Evolutionary conservation across 805 yeast species (phyloP), one percentile per base, ranked within the genome.

Genomic region (Kregervanrija delftensis): DNA sequence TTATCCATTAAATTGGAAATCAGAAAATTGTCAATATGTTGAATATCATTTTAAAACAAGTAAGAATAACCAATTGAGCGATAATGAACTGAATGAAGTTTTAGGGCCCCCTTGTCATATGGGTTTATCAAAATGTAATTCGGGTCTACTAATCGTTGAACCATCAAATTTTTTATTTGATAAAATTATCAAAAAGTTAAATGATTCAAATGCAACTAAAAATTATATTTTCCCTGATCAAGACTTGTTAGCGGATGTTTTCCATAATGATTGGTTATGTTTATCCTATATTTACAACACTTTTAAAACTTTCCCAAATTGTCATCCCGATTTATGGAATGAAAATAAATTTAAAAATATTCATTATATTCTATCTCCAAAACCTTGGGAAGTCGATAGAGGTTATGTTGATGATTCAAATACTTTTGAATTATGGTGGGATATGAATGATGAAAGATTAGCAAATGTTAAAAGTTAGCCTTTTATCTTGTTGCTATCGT

Each of bases 171-270:
- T 53, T 11, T 47, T 56, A 28, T 76, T 71, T 50, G 46, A 67
- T n/a, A 50, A 61, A 50, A 76, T 79, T 34, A 35, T 69, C 3
- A 55, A 55, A 0, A 71, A 73, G 11, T 59, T 78, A 45, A 47
- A 57, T n/a, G 57, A 64, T 37, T 66, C 73, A 1, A 53, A 53
- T 6, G 59, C 59, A 41, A 71, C 74, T 9, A 49, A 60, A 16
- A 56, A 51, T 46, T 78, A 79, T 55, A 72, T 68, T 38, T 78
- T 78, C 57, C 79, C 83, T 2, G 84, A 78, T 59, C 84, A 78
- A 59, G 73, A 76, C 5, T 57, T 78, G 39, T 57, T 78, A 13
- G 68, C 77, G 4, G 84, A 78, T 51, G 74, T 78, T 22, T 78
- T 78, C 50, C 57, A 64, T 37, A 67, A 61, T 35, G 50, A 65